Base-by-base conservation (phyloP, 352 stramenopile genomes). In the Phytophthora litchii region DNA sequence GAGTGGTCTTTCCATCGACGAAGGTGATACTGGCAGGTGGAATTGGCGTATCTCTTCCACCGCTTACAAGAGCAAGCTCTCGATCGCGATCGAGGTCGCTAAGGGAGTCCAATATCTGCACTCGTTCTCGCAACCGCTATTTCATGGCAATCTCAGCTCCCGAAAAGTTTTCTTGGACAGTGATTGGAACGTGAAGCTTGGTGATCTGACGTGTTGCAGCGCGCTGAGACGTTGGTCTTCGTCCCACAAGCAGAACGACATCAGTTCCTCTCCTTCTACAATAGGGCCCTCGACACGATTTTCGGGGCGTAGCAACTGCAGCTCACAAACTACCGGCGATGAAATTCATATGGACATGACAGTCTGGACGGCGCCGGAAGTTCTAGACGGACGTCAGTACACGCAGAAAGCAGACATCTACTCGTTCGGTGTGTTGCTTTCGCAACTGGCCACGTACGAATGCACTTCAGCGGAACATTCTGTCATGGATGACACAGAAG, bases 271-370 rank as follows among this genome's bases (percentile, higher is more conserved):
- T 20, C 43, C 47, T 0, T 61, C 40, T 29, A 55, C 41, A 6
- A 38, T 20, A 12, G 40, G 20, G 29, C 52, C 42, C 1, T 3
- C 44, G 6, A 14, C 43, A 19, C 48, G 49, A 35, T 49, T 19
- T 17, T 66, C 59, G 13, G 44, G 51, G 13, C 53, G 46, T 16
- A 69, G 58, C 35, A 67, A 55, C 9, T 37, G 32, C 1, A 67
- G 43, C 27, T 69, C 54, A 10, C 35, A 53, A 7, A 49, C 55
- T 17, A 37, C 27, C 1, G 60, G 60, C 4, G 56, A 62, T 7
- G 64, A 72, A 8, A 63, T 82, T 47, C 73, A 66, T 34, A 72
- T 82, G 51, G 70, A 82, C 27, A 82, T 82, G 73, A 82, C 54
- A 0, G 67, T 82, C 23, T 82, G 69, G 73, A 77, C 73, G 9